Conservation (phyloP, 2,329 filamentous ascomycete genomes). For the Trichoderma koningiopsis region DNA sequence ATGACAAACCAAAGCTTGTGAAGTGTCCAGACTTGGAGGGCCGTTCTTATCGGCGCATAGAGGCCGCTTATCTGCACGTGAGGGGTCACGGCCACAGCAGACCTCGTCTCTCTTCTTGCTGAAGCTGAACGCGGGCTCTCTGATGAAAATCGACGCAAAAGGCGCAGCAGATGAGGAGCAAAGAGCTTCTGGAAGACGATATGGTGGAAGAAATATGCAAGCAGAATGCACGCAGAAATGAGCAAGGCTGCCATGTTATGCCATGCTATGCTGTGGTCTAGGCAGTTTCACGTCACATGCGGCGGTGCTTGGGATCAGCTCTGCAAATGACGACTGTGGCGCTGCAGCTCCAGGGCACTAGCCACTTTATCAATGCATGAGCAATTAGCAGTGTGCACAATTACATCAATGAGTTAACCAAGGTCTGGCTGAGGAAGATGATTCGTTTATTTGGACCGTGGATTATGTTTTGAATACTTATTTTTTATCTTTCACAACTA, state of each 20-base stretch:
- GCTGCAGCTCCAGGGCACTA: conserved; percentile 5
- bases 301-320: conserved; percentile 10
- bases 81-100: neutral
- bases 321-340: conserved; percentile 21
- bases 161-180: neutral
- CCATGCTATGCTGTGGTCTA: neutral
- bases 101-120: neutral
- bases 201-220: neutral
- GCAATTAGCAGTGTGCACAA: neutral
- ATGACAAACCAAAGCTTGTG: conserved; percentile 24
- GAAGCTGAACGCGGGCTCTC: neutral
- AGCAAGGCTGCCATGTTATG: neutral
- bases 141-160: neutral
- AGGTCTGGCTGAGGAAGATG: neutral
- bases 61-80: conserved; percentile 23
- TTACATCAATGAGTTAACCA: neutral
- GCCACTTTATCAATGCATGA: conserved; percentile 2
- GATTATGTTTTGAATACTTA: too few species aligned
- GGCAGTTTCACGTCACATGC: conserved; percentile 21
- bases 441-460: neutral
- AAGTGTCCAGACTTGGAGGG: conserved; percentile 19
- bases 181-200: too few species aligned
- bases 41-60: conserved; percentile 6
- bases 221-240: neutral
- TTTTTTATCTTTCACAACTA: too few species aligned